These are phyloP conservation scores for Elsinoe australis DNA, from an alignment of 2,329 filamentous ascomycete species.

Conservation along the genomic window DNA sequence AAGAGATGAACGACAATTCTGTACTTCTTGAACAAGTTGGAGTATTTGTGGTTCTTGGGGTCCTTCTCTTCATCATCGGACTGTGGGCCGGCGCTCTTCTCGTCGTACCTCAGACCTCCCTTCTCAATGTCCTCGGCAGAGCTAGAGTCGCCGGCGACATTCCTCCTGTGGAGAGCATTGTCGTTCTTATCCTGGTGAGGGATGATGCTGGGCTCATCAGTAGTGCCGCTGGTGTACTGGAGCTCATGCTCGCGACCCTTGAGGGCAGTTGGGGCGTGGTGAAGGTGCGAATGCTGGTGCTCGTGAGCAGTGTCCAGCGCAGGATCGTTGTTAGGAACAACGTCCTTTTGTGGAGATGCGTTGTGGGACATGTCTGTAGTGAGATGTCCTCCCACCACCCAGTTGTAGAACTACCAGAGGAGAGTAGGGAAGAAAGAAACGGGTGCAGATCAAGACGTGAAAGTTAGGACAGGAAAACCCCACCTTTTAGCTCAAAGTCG, in stretches of 20 bases:
- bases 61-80: constrained; percentile 19
- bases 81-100: constrained; percentile 12
- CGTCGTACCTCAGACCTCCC: constrained; percentile 15
- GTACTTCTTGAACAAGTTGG: constrained; percentile 37
- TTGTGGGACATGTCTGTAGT: constrained; percentile 17
- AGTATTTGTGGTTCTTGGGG: constrained; percentile 29
- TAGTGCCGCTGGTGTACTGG: constrained; percentile 15
- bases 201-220: constrained; percentile 16
- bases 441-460: constrained; percentile 5
- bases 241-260: constrained; percentile 13
- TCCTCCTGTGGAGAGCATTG: constrained; percentile 11
- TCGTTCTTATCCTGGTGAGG: constrained; percentile 18
- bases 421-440: constrained; percentile 2
- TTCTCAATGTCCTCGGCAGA: constrained; percentile 15
- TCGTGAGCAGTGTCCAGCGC: constrained; percentile 31
- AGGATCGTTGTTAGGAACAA: constrained; percentile 25
- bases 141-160: constrained; percentile 5
- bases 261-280: constrained; percentile 26
- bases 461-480: background rate
- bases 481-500: constrained; percentile 10
- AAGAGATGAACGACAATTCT: constrained; percentile 35
- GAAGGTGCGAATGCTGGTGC: constrained; percentile 34
- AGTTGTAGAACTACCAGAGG: constrained; percentile 6
- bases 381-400: constrained; percentile 10
- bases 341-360: constrained; percentile 12